These are phyloP conservation scores for Neofusicoccum laricinum DNA, from an alignment of 2,329 filamentous ascomycete genomes.

Conservation along the genomic window DNA sequence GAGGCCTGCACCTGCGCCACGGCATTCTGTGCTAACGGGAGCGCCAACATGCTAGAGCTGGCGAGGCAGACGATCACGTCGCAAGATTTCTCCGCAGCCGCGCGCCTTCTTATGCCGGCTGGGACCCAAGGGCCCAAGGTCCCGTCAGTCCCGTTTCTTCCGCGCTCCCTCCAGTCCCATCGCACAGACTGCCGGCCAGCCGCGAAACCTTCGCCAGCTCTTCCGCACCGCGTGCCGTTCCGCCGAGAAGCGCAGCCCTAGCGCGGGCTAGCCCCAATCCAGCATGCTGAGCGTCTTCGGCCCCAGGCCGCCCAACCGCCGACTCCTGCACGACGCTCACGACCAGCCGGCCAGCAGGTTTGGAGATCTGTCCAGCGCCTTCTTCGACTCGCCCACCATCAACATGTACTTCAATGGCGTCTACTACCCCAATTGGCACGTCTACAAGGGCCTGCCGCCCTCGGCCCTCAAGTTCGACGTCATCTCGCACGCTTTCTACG, in stretches of 20 bases:
- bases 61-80: not conserved
- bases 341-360: not conserved
- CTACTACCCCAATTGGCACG: conserved; percentile 78
- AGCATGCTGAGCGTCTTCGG: conserved; percentile 18
- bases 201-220: not conserved
- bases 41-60: not conserved
- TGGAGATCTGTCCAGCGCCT: not conserved
- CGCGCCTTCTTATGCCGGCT: not conserved
- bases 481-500: conserved; percentile 78
- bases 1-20: not conserved
- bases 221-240: conserved; percentile 10
- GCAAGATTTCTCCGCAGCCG: not conserved
- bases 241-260: conserved; percentile 10
- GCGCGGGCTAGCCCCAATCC: not conserved
- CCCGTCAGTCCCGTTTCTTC: not conserved
- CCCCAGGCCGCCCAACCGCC: conserved; percentile 15
- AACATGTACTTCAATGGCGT: conserved; percentile 63
- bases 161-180: not conserved
- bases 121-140: not conserved
- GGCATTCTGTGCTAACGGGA: not conserved
- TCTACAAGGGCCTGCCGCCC: conserved; percentile 71
- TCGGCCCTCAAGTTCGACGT: conserved; percentile 71
- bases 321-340: not conserved
- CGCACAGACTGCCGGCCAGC: conserved; percentile 1
- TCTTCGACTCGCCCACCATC: conserved; percentile 19